Percentiles rank a stretch among this genome's conserved stretches.
phyloP scores from a whole-genome alignment of 2,329 filamentous ascomycete species.

The Botrytis pseudocinerea region DNA sequence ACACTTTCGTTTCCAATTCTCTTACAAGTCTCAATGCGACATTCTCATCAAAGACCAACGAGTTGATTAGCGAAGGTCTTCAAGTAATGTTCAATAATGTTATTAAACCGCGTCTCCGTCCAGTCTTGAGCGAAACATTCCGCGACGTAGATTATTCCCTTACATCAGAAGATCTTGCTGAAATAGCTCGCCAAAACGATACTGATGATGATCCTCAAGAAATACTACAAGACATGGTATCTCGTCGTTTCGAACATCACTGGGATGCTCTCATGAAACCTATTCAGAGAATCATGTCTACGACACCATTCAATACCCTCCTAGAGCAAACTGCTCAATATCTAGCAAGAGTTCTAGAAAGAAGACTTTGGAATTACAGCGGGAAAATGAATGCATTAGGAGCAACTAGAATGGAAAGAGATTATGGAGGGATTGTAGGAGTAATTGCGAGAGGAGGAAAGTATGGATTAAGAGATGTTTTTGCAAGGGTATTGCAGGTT shows the following conservation, averaged over 20 bases:
- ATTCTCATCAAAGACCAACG: conserved; percentile 76
- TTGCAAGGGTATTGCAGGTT: conserved; percentile 76
- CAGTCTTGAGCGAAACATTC: conserved; percentile 84
- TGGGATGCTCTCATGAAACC: conserved; percentile 88
- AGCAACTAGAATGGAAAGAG: conserved; percentile 79
- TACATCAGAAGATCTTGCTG: conserved; percentile 60
- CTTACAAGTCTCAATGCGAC: conserved; percentile 68
- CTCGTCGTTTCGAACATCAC: conserved; percentile 75
- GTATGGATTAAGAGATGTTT: conserved; percentile 76
- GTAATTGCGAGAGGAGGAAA: conserved; percentile 66
- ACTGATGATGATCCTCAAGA: conserved; percentile 47
- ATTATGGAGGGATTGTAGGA: conserved; percentile 73
- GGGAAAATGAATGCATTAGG: conserved; percentile 77
- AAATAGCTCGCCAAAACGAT: conserved; percentile 53
- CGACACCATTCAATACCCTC: conserved; percentile 73
- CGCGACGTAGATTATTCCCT: conserved; percentile 85
- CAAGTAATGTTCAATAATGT: conserved; percentile 86
- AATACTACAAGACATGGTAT: conserved; percentile 66
- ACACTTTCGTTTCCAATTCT: conserved; percentile 64
- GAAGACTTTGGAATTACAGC: conserved; percentile 78
- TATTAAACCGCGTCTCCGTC: conserved; percentile 79
- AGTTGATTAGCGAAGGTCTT: conserved; percentile 81
- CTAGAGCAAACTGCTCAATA: conserved; percentile 43
- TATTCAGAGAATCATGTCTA: conserved; percentile 79
- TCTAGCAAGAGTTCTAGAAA: conserved; percentile 68